phyloP scores from a whole-genome alignment of 371 early-diverging fungal species.

The Chytridiales sp. region DNA sequence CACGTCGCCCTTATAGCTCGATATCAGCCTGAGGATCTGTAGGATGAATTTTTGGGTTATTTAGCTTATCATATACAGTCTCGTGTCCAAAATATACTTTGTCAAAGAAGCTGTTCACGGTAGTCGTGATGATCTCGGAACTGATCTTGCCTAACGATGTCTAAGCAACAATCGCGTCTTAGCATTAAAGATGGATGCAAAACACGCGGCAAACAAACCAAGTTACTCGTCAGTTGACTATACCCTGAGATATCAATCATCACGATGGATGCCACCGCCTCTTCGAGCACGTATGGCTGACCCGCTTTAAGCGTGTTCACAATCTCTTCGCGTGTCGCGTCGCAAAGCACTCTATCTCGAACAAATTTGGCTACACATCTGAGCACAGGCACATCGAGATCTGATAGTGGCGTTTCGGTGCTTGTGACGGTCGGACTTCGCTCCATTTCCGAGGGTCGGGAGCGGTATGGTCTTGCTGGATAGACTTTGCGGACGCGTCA shows the following conservation, averaged over 20 bases:
- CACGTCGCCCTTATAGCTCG: conserved; percentile 5
- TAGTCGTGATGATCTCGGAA: conserved; percentile 10
- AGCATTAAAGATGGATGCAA: background rate
- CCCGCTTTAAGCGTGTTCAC: background rate
- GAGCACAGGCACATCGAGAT: too few species aligned
- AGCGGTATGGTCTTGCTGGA: too few species aligned
- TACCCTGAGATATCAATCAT: conserved; percentile 19
- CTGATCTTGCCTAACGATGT: conserved; percentile 1
- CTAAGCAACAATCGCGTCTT: background rate
- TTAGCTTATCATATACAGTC: background rate
- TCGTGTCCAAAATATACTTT: background rate
- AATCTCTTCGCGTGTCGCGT: too few species aligned
- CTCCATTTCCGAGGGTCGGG: too few species aligned
- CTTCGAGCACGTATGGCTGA: background rate
- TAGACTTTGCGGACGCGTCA: too few species aligned
- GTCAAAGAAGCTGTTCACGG: conserved; percentile 4
- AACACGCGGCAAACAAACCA: background rate
- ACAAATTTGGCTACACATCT: too few species aligned
- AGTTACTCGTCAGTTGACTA: background rate
- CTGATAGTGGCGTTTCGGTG: too few species aligned
- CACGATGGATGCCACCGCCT: conserved; percentile 2
- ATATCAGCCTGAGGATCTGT: conserved; percentile 6
- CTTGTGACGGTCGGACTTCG: too few species aligned
- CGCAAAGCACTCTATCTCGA: too few species aligned
- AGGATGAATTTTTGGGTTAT: background rate